Evolutionary conservation across 2,329 filamentous ascomycete species (phyloP).

Genomic region (Apiospora arundinis): DNA sequence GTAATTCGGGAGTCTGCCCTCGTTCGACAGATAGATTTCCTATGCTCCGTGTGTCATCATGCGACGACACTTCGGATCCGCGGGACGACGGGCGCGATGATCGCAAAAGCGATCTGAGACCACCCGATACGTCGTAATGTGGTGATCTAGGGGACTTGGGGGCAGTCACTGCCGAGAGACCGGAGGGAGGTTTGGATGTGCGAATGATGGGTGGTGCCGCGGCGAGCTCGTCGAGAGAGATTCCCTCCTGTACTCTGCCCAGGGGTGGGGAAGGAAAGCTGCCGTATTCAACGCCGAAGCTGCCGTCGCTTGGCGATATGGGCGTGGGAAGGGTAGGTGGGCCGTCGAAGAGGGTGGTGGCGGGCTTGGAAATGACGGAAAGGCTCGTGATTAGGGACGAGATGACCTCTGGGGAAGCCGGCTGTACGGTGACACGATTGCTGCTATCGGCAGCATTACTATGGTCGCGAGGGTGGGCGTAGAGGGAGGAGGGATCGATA

Average conservation of each 20-base stretch:
- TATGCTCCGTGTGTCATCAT: constrained; percentile 67
- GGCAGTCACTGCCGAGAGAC: constrained; percentile 74
- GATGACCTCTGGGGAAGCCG: constrained; percentile 72
- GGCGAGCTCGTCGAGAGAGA: constrained; percentile 64
- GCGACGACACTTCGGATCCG: constrained; percentile 59
- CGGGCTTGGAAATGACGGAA: constrained; percentile 70
- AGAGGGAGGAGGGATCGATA: constrained; percentile 38
- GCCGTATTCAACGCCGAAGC: constrained; percentile 78
- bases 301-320: constrained; percentile 49
- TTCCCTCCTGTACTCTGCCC: constrained; percentile 54
- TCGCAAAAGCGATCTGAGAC: constrained; percentile 66
- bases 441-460: constrained; percentile 28
- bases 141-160: constrained; percentile 59
- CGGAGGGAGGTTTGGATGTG: constrained; percentile 82
- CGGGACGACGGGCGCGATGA: constrained; percentile 66
- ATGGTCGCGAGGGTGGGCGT: constrained; percentile 34
- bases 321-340: constrained; percentile 47
- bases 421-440: constrained; percentile 41
- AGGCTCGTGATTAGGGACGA: constrained; percentile 73
- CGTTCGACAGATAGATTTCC: constrained; percentile 70
- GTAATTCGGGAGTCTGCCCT: constrained; percentile 56
- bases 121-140: constrained; percentile 53
- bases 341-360: constrained; percentile 73
- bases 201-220: constrained; percentile 75
- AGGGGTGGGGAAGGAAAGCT: constrained; percentile 61